A percentile compares a stretch with the other conserved stretches of the same genome.
Evolutionary conservation across 2,329 filamentous ascomycete species (phyloP).

Genomic region (Zasmidium cellare): DNA sequence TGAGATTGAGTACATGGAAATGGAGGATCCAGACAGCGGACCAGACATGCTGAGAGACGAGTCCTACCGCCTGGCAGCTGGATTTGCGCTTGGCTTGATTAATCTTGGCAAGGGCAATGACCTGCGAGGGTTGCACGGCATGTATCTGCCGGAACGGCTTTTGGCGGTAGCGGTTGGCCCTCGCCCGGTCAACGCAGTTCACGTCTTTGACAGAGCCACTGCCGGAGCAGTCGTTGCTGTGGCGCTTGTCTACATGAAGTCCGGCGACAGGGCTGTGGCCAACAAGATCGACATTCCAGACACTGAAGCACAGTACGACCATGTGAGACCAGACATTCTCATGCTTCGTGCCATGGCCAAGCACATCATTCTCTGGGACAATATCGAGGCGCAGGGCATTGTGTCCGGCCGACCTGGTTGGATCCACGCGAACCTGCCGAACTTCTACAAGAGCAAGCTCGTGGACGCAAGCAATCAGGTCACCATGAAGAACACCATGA

Average conservation of each 20-base stretch:
- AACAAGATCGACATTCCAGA: slow-evolving; percentile 92
- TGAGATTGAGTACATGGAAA: slow-evolving; percentile 85
- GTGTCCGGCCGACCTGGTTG: slow-evolving; percentile 48
- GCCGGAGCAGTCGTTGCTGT: slow-evolving; percentile 91
- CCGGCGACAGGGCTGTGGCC: slow-evolving; percentile 81
- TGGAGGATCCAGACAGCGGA: slow-evolving; percentile 65
- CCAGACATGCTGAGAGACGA: slow-evolving; percentile 86
- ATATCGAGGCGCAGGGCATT: slow-evolving; percentile 60
- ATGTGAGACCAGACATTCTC: slow-evolving; percentile 89
- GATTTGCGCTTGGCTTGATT: slow-evolving; percentile 89
- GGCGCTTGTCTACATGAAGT: slow-evolving; percentile 95
- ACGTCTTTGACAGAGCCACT: slow-evolving; percentile 88
- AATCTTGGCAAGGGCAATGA: slow-evolving; percentile 91
- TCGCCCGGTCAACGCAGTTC: slow-evolving; percentile 88
- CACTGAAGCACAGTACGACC: slow-evolving; percentile 88
- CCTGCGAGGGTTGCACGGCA: slow-evolving; percentile 85
- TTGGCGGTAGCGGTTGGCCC: slow-evolving; percentile 82
- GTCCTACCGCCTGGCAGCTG: slow-evolving; percentile 92
- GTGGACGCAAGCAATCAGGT: slow-evolving; percentile 40
- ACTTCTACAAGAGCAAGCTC: slow-evolving; percentile 61
- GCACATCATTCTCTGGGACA: slow-evolving; percentile 90
- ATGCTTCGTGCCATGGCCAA: slow-evolving; percentile 85
- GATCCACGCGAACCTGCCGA: slow-evolving; percentile 73
- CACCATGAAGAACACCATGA: slow-evolving; percentile 47
- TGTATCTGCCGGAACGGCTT: slow-evolving; percentile 87